These are phyloP conservation scores for Salvia hispanica DNA, from an alignment of 257 asterid species.

Conservation along the genomic window DNA sequence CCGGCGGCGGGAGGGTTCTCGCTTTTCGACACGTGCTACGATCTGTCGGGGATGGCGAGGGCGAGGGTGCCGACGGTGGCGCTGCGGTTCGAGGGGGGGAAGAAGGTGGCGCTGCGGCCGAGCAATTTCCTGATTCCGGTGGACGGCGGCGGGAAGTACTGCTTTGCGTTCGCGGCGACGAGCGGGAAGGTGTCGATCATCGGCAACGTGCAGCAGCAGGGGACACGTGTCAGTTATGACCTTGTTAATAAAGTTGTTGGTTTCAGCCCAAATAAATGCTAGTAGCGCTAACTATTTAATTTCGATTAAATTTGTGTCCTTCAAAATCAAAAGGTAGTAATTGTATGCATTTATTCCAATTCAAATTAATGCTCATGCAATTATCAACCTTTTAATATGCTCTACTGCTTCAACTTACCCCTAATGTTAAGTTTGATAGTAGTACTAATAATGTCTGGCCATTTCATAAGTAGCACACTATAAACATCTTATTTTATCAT, in stretches of 20 bases:
- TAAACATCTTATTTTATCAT: too few relatives aligned
- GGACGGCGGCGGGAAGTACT: slow-evolving; percentile 58
- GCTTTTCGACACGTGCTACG: slow-evolving; percentile 81
- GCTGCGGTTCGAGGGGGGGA: slow-evolving; percentile 59
- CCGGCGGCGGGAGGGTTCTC: slow-evolving; percentile 49
- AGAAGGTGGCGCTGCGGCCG: slow-evolving; percentile 49
- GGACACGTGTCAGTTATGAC: slow-evolving; percentile 88
- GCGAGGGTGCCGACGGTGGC: slow-evolving; percentile 72
- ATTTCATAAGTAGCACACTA: too few relatives aligned
- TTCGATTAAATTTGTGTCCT: not conserved
- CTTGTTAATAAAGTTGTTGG: slow-evolving; percentile 62
- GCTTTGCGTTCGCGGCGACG: slow-evolving; percentile 82
- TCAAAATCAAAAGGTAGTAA: not conserved
- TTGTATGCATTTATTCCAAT: too few relatives aligned
- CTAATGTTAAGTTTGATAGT: too few relatives aligned
- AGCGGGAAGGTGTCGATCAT: slow-evolving; percentile 62
- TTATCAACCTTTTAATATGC: too few relatives aligned
- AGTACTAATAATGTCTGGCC: too few relatives aligned
- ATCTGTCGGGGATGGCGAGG: slow-evolving; percentile 48
- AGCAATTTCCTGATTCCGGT: slow-evolving; percentile 73
- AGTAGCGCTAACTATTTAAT: not conserved
- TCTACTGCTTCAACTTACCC: too few relatives aligned
- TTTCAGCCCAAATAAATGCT: slow-evolving; percentile 85
- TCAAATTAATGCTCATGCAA: too few relatives aligned
- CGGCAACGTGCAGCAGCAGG: slow-evolving; percentile 93